Percentiles rank a stretch among this genome's conserved stretches.
Conservation (phyloP, 2,329 filamentous ascomycete genomes). For the Fusarium bulbicola region DNA sequence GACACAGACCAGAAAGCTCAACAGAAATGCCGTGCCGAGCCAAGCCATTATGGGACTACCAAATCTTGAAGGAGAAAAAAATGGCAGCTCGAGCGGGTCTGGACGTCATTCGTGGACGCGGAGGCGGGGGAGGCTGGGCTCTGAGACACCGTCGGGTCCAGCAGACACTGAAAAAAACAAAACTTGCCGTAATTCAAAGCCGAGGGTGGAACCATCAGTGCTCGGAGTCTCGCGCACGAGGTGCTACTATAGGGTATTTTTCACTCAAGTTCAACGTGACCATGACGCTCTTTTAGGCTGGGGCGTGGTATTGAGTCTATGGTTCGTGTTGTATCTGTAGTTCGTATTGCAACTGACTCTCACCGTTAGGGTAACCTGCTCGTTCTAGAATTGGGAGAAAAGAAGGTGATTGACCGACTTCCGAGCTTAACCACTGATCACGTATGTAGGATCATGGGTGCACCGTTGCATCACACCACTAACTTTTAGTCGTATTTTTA, state of each 20-base stretch:
- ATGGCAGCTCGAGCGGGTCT: not conserved
- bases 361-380: not conserved
- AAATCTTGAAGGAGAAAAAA: not conserved
- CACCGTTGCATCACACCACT: not conserved
- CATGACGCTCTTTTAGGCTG: not conserved
- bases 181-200: slow-evolving; percentile 1
- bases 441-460: too few species aligned
- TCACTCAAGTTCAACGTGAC: not conserved
- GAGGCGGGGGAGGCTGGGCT: not conserved
- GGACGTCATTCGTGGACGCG: slow-evolving; percentile 8
- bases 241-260: not conserved
- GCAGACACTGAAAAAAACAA: not conserved
- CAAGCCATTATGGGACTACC: not conserved
- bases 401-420: not conserved
- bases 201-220: not conserved
- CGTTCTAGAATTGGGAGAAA: not conserved
- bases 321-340: not conserved
- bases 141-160: not conserved
- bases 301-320: not conserved
- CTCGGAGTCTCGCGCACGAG: not conserved
- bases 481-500: not conserved
- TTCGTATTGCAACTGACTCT: not conserved
- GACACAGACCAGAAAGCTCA: not conserved
- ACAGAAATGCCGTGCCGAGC: slow-evolving; percentile 9
- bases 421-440: rapidly evolving